phyloP scores from a whole-genome alignment of 2,329 filamentous ascomycete species.

The Blumeria graminis region DNA sequence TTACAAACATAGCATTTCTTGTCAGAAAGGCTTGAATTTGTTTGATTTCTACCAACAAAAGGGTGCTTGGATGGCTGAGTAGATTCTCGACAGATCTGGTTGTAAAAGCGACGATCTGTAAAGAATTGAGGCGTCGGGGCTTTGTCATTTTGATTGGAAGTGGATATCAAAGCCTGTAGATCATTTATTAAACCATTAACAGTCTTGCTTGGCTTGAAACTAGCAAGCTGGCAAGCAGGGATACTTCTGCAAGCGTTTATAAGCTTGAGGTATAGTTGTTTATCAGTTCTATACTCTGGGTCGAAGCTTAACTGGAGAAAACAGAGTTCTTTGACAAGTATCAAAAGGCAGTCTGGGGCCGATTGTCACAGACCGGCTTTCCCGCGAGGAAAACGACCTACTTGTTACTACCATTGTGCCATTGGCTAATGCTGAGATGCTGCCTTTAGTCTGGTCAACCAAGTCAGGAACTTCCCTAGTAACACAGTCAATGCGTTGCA shows the following conservation, averaged over 20 bases:
- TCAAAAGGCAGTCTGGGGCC: background rate
- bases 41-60: no score
- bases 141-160: background rate
- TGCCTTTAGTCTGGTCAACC: no score
- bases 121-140: background rate
- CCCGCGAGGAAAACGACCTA: no score
- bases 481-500: no score
- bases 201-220: background rate
- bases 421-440: no score
- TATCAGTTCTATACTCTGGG: background rate
- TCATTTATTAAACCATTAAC: background rate
- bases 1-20: background rate
- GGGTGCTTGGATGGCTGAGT: no score
- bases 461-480: no score
- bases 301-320: background rate
- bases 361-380: no score
- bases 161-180: background rate
- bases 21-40: background rate
- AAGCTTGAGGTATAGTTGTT: background rate
- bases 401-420: no score
- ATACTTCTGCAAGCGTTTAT: background rate
- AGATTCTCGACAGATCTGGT: no score
- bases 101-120: background rate
- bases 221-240: background rate
- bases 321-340: background rate